Evolutionary conservation across 1,139 yeast species (phyloP).

Genomic region (Suhomyces yuchorum): DNA sequence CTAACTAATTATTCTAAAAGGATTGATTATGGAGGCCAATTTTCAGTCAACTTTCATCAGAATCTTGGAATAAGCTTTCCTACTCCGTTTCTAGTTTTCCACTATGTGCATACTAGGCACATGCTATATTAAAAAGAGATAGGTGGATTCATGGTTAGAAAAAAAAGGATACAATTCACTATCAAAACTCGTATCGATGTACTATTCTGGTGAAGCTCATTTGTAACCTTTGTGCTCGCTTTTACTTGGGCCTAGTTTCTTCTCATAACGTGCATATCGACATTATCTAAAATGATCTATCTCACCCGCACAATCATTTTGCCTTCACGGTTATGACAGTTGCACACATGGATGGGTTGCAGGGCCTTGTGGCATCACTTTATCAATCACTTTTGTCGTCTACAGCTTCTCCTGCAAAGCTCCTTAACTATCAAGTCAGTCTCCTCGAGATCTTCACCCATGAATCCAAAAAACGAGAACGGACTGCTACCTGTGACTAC

Average conservation of each 20-base stretch:
- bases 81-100: no score
- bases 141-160: no score
- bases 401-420: conserved; percentile 17
- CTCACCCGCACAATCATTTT: conserved; percentile 1
- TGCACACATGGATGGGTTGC: conserved; percentile 1
- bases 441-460: conserved; percentile 39
- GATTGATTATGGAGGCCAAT: no score
- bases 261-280: neutral
- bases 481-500: conserved; percentile 40
- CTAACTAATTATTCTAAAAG: no score
- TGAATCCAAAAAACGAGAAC: conserved; percentile 30
- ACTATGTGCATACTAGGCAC: no score
- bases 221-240: no score
- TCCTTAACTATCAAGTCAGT: conserved; percentile 31
- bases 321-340: conserved; percentile 1
- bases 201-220: no score
- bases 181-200: no score
- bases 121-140: no score
- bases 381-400: conserved; percentile 4
- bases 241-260: neutral
- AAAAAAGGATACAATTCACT: no score
- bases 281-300: neutral
- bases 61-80: no score
- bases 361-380: conserved; percentile 5
- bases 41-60: no score